These are phyloP conservation scores for Talaromyces sp. DNA, from an alignment of 2,329 filamentous ascomycete genomes.

Conservation along the genomic window DNA sequence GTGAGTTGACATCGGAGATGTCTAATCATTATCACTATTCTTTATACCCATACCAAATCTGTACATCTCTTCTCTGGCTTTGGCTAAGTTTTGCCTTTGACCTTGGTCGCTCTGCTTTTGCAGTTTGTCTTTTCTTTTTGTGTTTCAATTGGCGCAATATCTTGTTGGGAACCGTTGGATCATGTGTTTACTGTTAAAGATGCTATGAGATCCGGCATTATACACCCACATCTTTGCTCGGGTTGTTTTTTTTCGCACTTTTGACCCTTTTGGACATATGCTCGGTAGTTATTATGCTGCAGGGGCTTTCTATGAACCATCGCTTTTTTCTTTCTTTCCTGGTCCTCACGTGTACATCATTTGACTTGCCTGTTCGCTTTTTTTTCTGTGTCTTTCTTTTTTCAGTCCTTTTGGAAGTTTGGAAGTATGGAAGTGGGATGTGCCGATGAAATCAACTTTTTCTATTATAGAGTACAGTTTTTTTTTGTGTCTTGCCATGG, in stretches of 20 bases:
- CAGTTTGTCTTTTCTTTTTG: constrained; percentile 11
- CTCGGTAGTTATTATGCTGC: not conserved
- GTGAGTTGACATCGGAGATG: not conserved
- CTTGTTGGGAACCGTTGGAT: not conserved
- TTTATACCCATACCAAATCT: constrained; percentile 14
- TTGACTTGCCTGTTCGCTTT: not conserved
- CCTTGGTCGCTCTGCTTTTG: constrained; percentile 18
- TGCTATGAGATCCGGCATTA: not conserved
- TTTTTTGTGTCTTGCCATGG: constrained; percentile 2
- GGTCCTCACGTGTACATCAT: constrained; percentile 6
- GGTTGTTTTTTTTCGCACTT: not conserved
- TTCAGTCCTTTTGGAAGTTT: not conserved
- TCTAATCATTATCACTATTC: not conserved
- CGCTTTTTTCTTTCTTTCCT: constrained; percentile 8
- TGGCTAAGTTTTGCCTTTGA: constrained; percentile 11
- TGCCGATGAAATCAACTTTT: not conserved
- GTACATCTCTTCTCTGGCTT: constrained; percentile 27
- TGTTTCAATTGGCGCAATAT: not conserved
- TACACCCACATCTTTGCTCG: not conserved
- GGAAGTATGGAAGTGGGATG: not conserved
- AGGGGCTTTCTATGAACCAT: not conserved
- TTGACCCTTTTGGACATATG: not conserved
- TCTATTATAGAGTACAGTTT: not conserved
- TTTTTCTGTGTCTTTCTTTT: constrained; percentile 4
- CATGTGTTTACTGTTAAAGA: not conserved